Evolutionary conservation across 257 asterid species (phyloP).

Genomic region (Solanum corneliomulleri): DNA sequence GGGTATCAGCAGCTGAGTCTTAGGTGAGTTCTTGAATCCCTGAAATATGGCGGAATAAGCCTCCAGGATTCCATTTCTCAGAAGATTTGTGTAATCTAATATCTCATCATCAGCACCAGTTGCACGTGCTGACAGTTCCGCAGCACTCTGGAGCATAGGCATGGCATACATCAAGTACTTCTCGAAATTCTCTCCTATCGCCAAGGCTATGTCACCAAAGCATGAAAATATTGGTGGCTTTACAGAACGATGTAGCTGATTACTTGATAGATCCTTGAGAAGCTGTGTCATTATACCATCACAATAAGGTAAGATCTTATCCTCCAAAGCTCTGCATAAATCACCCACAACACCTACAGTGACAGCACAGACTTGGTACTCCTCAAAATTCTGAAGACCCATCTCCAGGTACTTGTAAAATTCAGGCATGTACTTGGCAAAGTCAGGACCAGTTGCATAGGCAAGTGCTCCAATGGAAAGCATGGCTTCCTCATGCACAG

Average conservation of each 20-base stretch:
- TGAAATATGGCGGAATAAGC: background rate
- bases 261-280: background rate
- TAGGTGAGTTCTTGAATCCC: background rate
- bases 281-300: background rate
- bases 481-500: background rate
- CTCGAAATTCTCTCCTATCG: background rate
- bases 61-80: background rate
- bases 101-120: background rate
- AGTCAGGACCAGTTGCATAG: background rate
- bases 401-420: background rate
- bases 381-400: background rate
- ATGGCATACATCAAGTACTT: background rate
- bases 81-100: background rate
- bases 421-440: background rate
- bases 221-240: background rate
- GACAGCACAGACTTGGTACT: background rate
- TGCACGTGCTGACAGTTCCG: background rate
- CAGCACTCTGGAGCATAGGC: background rate
- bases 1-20: background rate
- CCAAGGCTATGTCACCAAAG: background rate
- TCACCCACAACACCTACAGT: background rate
- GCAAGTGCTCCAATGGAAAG: background rate
- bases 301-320: background rate
- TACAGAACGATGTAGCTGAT: background rate
- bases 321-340: background rate